These are phyloP conservation scores for Glebionis coronaria DNA, from an alignment of 129 eudicot species.

Conservation along the genomic window DNA sequence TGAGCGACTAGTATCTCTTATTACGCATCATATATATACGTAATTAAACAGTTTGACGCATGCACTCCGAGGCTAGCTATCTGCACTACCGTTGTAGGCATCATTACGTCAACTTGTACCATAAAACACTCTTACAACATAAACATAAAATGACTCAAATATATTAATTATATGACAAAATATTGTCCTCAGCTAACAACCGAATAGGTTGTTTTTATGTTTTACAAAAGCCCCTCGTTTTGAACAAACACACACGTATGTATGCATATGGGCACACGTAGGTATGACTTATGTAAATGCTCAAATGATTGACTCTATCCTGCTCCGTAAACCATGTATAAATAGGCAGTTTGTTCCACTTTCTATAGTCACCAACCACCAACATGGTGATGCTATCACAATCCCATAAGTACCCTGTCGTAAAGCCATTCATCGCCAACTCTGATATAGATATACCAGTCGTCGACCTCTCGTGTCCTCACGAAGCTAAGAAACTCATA, in stretches of 20 bases:
- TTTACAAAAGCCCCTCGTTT: too few relatives aligned
- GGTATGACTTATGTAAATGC: neutral
- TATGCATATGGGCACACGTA: neutral
- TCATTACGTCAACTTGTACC: too few relatives aligned
- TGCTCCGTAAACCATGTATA: slow-evolving; percentile 28
- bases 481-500: slow-evolving; percentile 33
- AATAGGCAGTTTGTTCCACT: slow-evolving; percentile 17
- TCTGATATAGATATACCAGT: slow-evolving; percentile 35
- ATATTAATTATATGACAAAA: too few relatives aligned
- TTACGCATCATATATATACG: too few relatives aligned
- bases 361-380: slow-evolving; percentile 22
- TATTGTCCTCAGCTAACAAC: too few relatives aligned
- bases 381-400: slow-evolving; percentile 52
- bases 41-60: too few relatives aligned
- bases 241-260: neutral
- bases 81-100: too few relatives aligned
- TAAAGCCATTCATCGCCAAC: slow-evolving; percentile 29
- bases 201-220: too few relatives aligned
- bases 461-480: slow-evolving; percentile 41
- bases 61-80: too few relatives aligned
- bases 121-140: too few relatives aligned
- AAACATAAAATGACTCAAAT: too few relatives aligned
- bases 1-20: too few relatives aligned
- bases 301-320: neutral
- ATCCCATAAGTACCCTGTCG: slow-evolving; percentile 19